Evolutionary conservation across 805 yeast genomes (phyloP).

Genomic region (Priceomyces medius): DNA sequence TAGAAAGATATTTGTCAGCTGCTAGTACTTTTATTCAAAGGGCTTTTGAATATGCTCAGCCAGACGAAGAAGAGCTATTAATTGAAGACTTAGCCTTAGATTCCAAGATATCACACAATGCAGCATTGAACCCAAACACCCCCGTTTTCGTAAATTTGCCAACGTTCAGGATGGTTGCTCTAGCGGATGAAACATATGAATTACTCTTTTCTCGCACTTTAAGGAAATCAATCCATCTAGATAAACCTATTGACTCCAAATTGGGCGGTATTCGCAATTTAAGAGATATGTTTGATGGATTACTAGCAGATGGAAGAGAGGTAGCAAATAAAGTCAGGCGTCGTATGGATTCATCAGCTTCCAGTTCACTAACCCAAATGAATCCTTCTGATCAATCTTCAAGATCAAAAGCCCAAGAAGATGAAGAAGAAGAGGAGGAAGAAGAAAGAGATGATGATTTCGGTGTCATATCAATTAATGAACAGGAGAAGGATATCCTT

Average conservation of each 20-base stretch:
- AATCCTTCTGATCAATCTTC: slow-evolving; percentile 22
- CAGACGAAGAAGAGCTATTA: slow-evolving; percentile 45
- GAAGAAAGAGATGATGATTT: slow-evolving; percentile 50
- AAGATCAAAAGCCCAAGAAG: slow-evolving; percentile 17
- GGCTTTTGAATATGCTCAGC: slow-evolving; percentile 87
- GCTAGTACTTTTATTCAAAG: slow-evolving; percentile 84
- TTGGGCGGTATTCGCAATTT: slow-evolving; percentile 56
- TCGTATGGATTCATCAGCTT: slow-evolving; percentile 75
- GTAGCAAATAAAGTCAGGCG: slow-evolving; percentile 88
- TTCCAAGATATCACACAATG: slow-evolving; percentile 57
- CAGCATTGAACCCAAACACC: slow-evolving; percentile 76
- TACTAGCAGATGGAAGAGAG: slow-evolving; percentile 87
- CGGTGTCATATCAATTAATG: slow-evolving; percentile 38
- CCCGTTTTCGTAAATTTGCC: slow-evolving; percentile 77
- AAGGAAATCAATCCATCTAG: slow-evolving; percentile 65
- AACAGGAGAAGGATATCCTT: slow-evolving; percentile 46
- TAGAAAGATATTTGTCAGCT: slow-evolving; percentile 80
- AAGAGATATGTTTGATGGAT: slow-evolving; percentile 85
- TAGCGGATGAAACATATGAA: slow-evolving; percentile 94
- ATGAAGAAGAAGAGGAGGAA: too few species aligned
- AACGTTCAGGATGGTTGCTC: slow-evolving; percentile 88
- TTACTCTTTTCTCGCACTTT: slow-evolving; percentile 72
- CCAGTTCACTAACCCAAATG: slow-evolving; percentile 21
- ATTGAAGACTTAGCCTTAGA: slow-evolving; percentile 38
- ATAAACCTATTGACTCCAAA: slow-evolving; percentile 48